Conservation (phyloP, 129 eudicot species). For the Gnaphalium uliginosum region DNA sequence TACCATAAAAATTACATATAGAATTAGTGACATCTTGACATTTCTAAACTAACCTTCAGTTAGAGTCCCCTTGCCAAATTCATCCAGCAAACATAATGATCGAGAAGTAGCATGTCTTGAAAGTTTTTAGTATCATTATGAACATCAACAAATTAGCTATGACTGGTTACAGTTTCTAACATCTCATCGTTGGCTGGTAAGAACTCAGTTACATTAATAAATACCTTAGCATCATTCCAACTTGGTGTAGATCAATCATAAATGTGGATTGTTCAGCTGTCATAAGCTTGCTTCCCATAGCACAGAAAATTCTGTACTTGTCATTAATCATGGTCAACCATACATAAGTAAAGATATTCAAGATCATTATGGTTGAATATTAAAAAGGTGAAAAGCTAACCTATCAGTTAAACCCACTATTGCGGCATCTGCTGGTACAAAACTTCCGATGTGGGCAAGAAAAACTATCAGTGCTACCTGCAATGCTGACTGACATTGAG, state of each 20-base stretch:
- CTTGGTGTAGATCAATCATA: slow-evolving; percentile 89
- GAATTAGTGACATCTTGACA: slow-evolving; percentile 3
- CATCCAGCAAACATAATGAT: slow-evolving; percentile 76
- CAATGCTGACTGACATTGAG: slow-evolving; percentile 9
- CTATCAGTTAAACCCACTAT: slow-evolving; percentile 94
- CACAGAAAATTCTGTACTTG: slow-evolving; percentile 63
- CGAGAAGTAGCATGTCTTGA: slow-evolving; percentile 78
- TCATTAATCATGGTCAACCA: neutral
- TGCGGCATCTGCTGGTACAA: slow-evolving; percentile 94
- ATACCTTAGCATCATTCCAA: slow-evolving; percentile 91
- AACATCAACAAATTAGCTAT: neutral
- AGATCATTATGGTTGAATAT: slow-evolving; percentile 19
- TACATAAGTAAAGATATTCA: slow-evolving; percentile 2
- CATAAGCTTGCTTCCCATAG: slow-evolving; percentile 84
- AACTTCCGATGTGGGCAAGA: slow-evolving; percentile 93
- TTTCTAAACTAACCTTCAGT: slow-evolving; percentile 66
- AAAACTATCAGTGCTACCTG: slow-evolving; percentile 97
- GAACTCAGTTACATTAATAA: neutral
- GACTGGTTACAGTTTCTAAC: neutral
- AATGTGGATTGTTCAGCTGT: slow-evolving; percentile 90
- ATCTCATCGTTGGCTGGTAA: neutral
- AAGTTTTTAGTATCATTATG: slow-evolving; percentile 26
- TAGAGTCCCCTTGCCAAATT: slow-evolving; percentile 95
- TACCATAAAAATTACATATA: slow-evolving; percentile 11
- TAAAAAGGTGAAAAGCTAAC: slow-evolving; percentile 36